Conservation (phyloP, 73 alveolate genomes). For the Paramecium sonneborni region DNA sequence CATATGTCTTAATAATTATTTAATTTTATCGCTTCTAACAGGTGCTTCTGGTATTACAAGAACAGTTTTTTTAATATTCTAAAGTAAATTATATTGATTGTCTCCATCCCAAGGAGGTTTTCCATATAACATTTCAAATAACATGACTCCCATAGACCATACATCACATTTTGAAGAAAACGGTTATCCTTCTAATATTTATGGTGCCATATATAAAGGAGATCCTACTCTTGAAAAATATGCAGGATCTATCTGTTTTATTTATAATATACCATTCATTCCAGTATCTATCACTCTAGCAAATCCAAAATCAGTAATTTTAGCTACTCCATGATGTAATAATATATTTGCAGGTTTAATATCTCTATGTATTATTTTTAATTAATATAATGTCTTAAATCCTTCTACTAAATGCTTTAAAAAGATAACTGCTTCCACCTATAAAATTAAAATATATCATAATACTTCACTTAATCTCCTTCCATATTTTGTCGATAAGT, state of each 20-base stretch:
- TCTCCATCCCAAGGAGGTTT: slow-evolving; percentile 71
- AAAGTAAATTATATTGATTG: slow-evolving; percentile 48
- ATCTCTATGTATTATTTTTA: slow-evolving; percentile 65
- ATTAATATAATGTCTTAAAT: slow-evolving; percentile 49
- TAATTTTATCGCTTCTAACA: slow-evolving; percentile 59
- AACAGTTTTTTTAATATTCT: slow-evolving; percentile 30
- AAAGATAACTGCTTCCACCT: slow-evolving; percentile 66
- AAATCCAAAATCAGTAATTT: slow-evolving; percentile 14
- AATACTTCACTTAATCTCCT: slow-evolving; percentile 66
- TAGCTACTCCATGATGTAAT: slow-evolving; percentile 61
- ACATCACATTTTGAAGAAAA: slow-evolving; percentile 67
- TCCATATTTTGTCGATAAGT: slow-evolving; percentile 55
- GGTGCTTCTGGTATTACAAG: slow-evolving; percentile 55
- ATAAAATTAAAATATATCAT: background rate
- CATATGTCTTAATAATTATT: slow-evolving; percentile 53
- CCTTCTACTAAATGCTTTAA: slow-evolving; percentile 66
- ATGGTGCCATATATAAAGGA: slow-evolving; percentile 70
- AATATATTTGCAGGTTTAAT: slow-evolving; percentile 66
- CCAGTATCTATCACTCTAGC: slow-evolving; percentile 42
- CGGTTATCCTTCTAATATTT: slow-evolving; percentile 68
- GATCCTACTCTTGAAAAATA: slow-evolving; percentile 68
- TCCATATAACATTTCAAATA: slow-evolving; percentile 68
- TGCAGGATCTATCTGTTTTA: slow-evolving; percentile 45
- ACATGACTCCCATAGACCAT: slow-evolving; percentile 68
- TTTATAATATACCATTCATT: slow-evolving; percentile 17